Evolutionary conservation across 805 yeast species (phyloP), one percentile per base, ranked within the genome.

Genomic region (Alloascoidea africana): DNA sequence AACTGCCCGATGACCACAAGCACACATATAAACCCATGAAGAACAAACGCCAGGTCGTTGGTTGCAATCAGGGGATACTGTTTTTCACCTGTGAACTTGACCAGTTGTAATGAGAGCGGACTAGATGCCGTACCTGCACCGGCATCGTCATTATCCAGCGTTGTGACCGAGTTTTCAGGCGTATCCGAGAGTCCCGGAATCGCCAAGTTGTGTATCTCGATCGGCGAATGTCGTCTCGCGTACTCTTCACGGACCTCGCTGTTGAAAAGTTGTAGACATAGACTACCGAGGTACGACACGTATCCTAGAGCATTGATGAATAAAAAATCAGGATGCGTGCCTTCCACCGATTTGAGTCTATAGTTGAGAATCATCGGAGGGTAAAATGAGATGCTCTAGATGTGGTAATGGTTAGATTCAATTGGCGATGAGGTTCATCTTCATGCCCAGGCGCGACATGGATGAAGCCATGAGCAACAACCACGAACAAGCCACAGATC

Each of bases 31-130:
- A 61, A 43, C 4, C 72, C 71, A 50, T 68, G 73, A 19, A 50
- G 43, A 2, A 65, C 61, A 44, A 66, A 68, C 4, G 58, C 55
- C 4, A 68, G 51, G 44, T 68, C 74, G 16, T 64, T 61, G 39
- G 48, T 41, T 5, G 69, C 55, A 5, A 68, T 54, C 16, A 65
- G 44, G 1, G 74, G 74, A 18, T 50, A 38, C 8, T 23, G 8
- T n/a, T 23, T 23, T 23, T 23, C 30, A n/a, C n/a, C 5, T 46
- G n/a, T n/a, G 30, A 23, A 23, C 13, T 8, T 23, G 30, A 23
- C 30, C 30, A 23, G n/a, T n/a, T n/a, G n/a, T n/a, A n/a, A n/a
- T n/a, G 42, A 39, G 46, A 17, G 45, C 43, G 19, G 36, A 38
- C 27, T 37, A 33, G n/a, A 18, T 16, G 38, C 48, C 46, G n/a